phyloP scores from a whole-genome alignment of 2,329 filamentous ascomycete species.

The Paraphaeosphaeria sporulosa region DNA sequence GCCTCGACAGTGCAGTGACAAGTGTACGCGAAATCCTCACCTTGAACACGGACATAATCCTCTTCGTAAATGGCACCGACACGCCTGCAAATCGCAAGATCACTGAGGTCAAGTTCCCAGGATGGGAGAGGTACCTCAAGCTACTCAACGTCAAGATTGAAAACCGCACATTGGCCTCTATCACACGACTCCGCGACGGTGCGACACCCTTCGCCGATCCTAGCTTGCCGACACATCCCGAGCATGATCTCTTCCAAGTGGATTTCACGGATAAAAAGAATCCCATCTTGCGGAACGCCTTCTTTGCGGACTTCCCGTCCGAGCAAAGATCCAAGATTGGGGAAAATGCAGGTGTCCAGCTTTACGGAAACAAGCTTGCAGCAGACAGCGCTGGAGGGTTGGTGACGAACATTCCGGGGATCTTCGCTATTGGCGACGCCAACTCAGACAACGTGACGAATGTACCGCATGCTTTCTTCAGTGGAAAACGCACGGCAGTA shows the following conservation, averaged over 20 bases:
- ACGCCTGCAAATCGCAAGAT: conserved; percentile 1
- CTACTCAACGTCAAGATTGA: conserved; percentile 8
- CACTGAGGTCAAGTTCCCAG: conserved; percentile 2
- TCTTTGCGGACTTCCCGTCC: conserved; percentile 10
- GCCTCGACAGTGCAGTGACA: conserved; percentile 4
- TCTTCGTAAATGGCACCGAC: conserved; percentile 8
- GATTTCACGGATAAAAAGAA: conserved; percentile 2
- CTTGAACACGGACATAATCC: conserved; percentile 1
- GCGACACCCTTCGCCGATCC: conserved; percentile 1
- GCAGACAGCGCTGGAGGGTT: conserved; percentile 1
- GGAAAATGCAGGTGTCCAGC: neutral
- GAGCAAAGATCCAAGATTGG: conserved; percentile 6
- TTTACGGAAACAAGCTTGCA: conserved; percentile 8
- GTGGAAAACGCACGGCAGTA: conserved; percentile 7
- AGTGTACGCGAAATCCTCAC: conserved; percentile 7
- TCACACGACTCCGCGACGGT: conserved; percentile 8
- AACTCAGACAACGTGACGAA: conserved; percentile 12
- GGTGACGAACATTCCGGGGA: conserved; percentile 8
- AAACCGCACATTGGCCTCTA: conserved; percentile 7
- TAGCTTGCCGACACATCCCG: conserved; percentile 3
- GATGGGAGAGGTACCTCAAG: conserved; percentile 10
- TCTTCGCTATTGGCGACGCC: conserved; percentile 12
- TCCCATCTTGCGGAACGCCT: conserved; percentile 5
- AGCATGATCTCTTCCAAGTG: conserved; percentile 9
- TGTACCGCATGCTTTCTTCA: conserved; percentile 10